These are phyloP conservation scores for Fomitopsis schrenkii DNA, from an alignment of 1,284 basidiomycete genomes.

Conservation along the genomic window DNA sequence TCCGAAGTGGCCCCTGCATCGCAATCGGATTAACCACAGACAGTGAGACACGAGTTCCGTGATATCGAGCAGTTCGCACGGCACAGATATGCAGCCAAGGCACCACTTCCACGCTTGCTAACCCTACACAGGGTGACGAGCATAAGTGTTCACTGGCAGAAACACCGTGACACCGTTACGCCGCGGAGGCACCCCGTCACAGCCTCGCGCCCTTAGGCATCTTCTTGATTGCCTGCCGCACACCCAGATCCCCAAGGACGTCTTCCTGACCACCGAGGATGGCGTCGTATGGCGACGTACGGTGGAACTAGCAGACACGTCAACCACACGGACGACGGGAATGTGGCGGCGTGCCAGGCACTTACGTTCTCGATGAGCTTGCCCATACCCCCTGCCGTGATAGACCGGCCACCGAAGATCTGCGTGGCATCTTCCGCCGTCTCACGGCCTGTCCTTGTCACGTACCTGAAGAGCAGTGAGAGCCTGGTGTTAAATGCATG, in stretches of 20 bases:
- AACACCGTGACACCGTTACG: no score
- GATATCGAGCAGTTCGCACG: not conserved
- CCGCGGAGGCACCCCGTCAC: constrained; percentile 12
- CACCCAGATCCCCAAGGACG: constrained; percentile 60
- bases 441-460: constrained; percentile 64
- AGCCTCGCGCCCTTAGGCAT: constrained; percentile 55
- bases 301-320: constrained; percentile 38
- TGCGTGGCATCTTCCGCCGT: constrained; percentile 66
- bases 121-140: not conserved
- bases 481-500: not conserved
- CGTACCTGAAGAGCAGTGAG: constrained; percentile 40
- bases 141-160: no score
- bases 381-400: constrained; percentile 55
- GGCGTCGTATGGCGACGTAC: constrained; percentile 51
- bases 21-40: not conserved
- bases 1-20: no score
- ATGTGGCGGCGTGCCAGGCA: constrained; percentile 3
- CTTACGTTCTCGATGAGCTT: constrained; percentile 50
- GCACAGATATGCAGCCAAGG: not conserved
- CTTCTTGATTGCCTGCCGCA: constrained; percentile 56
- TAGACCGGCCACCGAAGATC: constrained; percentile 47
- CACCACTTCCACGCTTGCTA: not conserved
- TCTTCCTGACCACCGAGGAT: constrained; percentile 46
- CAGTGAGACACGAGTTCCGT: not conserved
- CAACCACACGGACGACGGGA: not conserved